Evolutionary conservation across 805 yeast genomes (phyloP).

Genomic region (Sugiyamaella boreocaroliniensis): DNA sequence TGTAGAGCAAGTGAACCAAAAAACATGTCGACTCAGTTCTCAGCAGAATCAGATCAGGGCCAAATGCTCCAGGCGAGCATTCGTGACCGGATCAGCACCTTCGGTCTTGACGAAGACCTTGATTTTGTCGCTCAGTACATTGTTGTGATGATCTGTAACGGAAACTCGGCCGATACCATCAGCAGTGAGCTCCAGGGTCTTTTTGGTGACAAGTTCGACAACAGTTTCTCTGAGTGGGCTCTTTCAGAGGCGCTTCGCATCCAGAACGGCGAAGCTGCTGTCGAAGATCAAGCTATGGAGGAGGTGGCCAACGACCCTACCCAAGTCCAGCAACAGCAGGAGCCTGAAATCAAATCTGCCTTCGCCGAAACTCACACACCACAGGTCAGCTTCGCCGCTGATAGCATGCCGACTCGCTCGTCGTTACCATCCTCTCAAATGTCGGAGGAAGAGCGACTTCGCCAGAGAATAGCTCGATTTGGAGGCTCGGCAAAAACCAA

Average conservation of each 20-base stretch:
- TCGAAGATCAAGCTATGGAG: not conserved
- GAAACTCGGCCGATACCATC: slow-evolving; percentile 20
- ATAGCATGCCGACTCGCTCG: slow-evolving; percentile 1
- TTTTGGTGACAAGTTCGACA: slow-evolving; percentile 23
- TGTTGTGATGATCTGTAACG: slow-evolving; percentile 24
- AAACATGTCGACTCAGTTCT: not conserved
- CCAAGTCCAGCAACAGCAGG: not conserved
- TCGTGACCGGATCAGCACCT: slow-evolving; percentile 14
- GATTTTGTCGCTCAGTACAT: slow-evolving; percentile 26
- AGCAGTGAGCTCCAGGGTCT: slow-evolving; percentile 20
- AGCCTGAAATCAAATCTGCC: not conserved
- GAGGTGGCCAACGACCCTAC: not conserved
- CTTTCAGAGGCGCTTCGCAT: slow-evolving; percentile 14
- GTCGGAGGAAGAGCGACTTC: not conserved
- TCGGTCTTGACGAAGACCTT: slow-evolving; percentile 25
- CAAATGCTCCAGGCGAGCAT: slow-evolving; percentile 16
- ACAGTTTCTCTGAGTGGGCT: slow-evolving; percentile 23
- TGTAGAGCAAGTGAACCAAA: not conserved
- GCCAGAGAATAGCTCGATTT: not conserved
- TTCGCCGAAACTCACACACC: not conserved
- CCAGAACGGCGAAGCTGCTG: not conserved
- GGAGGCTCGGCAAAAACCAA: not conserved
- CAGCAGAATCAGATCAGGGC: slow-evolving; percentile 14
- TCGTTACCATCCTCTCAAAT: not conserved
- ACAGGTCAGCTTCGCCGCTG: not conserved